Evolutionary conservation across 2,329 filamentous ascomycete genomes (phyloP).

Genomic region (Monosporascus sp.): DNA sequence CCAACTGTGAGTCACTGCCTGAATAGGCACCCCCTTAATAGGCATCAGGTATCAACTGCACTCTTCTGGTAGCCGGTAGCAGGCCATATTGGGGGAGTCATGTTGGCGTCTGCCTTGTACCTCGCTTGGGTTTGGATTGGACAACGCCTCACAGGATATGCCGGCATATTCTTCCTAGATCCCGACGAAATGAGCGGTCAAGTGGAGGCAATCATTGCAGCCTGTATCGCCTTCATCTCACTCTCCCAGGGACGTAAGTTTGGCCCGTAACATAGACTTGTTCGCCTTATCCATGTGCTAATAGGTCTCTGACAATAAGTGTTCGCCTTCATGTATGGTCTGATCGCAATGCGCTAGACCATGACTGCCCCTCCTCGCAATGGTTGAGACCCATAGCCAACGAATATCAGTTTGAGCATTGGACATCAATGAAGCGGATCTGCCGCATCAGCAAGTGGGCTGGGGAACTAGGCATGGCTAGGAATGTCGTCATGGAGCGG

Average conservation of each 20-base stretch:
- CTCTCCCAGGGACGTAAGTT: conserved; percentile 41
- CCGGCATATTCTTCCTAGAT: conserved; percentile 49
- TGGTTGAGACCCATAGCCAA: not conserved
- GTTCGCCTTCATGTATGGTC: conserved; percentile 44
- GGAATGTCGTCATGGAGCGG: not conserved
- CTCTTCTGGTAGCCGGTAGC: conserved; percentile 34
- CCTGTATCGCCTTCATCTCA: conserved; percentile 39
- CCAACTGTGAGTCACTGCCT: conserved; percentile 35
- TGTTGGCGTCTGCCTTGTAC: conserved; percentile 38
- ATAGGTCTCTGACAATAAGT: conserved; percentile 25
- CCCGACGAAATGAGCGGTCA: conserved; percentile 35
- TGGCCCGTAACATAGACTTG: not conserved
- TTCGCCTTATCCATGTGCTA: not conserved
- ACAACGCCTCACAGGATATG: conserved; percentile 38
- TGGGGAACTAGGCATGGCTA: not conserved
- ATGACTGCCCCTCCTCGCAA: not conserved
- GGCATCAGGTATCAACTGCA: not conserved
- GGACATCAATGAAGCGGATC: not conserved
- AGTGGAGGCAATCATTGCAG: conserved; percentile 38
- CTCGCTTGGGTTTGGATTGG: conserved; percentile 46
- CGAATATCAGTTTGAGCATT: not conserved
- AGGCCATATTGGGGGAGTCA: conserved; percentile 37
- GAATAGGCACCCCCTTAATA: not conserved
- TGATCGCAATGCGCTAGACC: conserved; percentile 44
- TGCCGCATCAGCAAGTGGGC: not conserved